Evolutionary conservation across 1,139 yeast genomes (phyloP), one percentile per base, ranked within the genome.

Genomic region (Saccharomyces hybrid): DNA sequence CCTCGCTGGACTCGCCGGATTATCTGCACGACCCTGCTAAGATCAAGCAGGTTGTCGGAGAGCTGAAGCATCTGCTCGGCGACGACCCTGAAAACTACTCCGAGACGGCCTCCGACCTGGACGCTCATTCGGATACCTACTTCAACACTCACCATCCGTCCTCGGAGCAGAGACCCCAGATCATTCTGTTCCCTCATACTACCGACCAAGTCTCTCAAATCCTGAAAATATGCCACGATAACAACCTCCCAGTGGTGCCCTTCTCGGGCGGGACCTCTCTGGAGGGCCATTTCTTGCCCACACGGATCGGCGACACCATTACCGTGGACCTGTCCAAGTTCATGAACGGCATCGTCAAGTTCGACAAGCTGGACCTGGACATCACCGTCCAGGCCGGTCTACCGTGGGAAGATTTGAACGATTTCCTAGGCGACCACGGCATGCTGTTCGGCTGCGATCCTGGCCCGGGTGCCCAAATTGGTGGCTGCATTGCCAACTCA

Each of bases 251-350:
- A 2, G 82, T 85, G 55, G 86, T 89, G 30, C 96, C 96, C 6
- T 88, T 78, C 65, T 79, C 89, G 1, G 97, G 97, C 8, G 88
- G 95, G 61, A 87, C 97, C 0, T 86, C 96, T 0, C 72, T 89
- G 50, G 97, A 89, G 69, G 97, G 97, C 30, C 95, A 89, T 61
- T 86, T 83, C 66, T 81, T 86, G 69, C 89, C 91, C 44, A 86
- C 95, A 0, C 75, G 95, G 54, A 83, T 85, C 57, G 65, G 70
- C 3, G 67, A 69, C 16, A 72, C 87, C 49, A 72, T 84, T 61
- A 73, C 78, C 61, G 60, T 87, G 53, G 87, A 81, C 70, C 66
- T 82, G 61, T 67, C 86, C 27, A 74, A 74, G 55, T 71, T 66
- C 56, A 83, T 86, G 90, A 77, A 81, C 64, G 63, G 78, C 51